Conservation (phyloP, 192 early-diverging fungal species). For the Rhizoclosmatium sp. region DNA sequence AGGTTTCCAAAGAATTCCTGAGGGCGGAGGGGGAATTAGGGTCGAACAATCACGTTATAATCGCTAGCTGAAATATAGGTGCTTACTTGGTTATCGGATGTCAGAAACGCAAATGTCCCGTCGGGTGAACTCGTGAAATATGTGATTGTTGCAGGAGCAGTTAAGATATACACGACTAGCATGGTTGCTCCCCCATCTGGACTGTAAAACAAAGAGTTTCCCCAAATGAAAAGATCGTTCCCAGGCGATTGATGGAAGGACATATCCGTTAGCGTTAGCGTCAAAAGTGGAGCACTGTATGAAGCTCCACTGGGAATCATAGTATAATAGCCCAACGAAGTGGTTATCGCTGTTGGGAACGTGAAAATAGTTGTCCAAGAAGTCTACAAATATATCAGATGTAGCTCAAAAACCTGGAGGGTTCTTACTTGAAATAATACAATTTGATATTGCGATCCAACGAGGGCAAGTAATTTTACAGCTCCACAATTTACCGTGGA, state of each 20-base stretch:
- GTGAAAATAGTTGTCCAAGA: background rate
- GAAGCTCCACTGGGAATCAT: background rate
- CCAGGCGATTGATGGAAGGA: slow-evolving; percentile 13
- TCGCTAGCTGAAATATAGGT: background rate
- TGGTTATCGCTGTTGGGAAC: background rate
- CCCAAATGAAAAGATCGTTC: slow-evolving; percentile 31
- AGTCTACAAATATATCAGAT: background rate
- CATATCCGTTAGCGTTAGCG: slow-evolving; percentile 17
- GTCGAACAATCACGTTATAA: background rate
- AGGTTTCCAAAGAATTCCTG: slow-evolving; percentile 25
- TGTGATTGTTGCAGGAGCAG: background rate
- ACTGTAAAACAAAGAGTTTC: slow-evolving; percentile 26
- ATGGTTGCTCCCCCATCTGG: background rate
- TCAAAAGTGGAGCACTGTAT: background rate
- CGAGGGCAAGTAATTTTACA: background rate
- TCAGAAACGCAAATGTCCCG: slow-evolving; percentile 20
- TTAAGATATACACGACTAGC: background rate
- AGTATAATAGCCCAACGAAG: background rate
- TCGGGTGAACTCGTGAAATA: slow-evolving; percentile 25
- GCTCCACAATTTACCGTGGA: background rate
- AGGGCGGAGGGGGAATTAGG: background rate
- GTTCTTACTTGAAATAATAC: background rate
- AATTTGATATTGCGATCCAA: background rate
- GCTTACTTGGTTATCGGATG: slow-evolving; percentile 15
- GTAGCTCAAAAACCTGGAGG: background rate